Evolutionary conservation across 129 eudicot species (phyloP), one percentile per base, ranked within the genome.

Genomic region (Escallonia rubra): DNA sequence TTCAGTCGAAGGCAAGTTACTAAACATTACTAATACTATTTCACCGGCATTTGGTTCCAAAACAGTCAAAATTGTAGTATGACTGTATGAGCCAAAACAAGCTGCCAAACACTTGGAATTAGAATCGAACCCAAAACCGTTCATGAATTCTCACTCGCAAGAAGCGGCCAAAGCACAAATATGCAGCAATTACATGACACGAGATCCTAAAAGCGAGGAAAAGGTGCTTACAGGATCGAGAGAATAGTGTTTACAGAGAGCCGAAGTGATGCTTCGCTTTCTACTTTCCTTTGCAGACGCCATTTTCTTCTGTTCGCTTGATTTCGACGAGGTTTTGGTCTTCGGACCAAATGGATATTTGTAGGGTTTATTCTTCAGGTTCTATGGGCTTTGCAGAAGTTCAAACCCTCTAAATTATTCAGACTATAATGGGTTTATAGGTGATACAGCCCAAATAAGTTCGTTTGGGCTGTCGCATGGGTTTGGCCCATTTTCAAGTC

Each of bases 161-260:
- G 8, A 54, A 6, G 12, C 10, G 8, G 50, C 42, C 41, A 8
- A 8, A 12, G 12, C 65, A 4, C 13, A 11, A 39, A 43, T 49
- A 50, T 58, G 14, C 11, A 49, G 48, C 13, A 3, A 56, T 41
- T 51, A 8, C 41, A 13, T 11, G 10, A 71, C 54, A 12, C 15
- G 7, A 6, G 40, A 15, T 12, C 39, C 57, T 6, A 23, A 6
- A 39, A 47, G 14, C 2, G 55, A 10, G 57, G 23, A 43, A 41
- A 1, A 57, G 58, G 15, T 69, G 61, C 86, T 80, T 82, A 87
- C 96, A 10, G 96, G 79, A 66, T 91, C 90, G 7, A 91, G 16
- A 23, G 81, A 72, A 75, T 76, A 74, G 55, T 61, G 71, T 72
- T 81, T 85, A 54, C 96, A 91, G 69, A 87, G 85, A 70, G 88